These are phyloP conservation scores for Fusarium algeriense DNA, from an alignment of 2,329 filamentous ascomycete genomes.

Conservation along the genomic window DNA sequence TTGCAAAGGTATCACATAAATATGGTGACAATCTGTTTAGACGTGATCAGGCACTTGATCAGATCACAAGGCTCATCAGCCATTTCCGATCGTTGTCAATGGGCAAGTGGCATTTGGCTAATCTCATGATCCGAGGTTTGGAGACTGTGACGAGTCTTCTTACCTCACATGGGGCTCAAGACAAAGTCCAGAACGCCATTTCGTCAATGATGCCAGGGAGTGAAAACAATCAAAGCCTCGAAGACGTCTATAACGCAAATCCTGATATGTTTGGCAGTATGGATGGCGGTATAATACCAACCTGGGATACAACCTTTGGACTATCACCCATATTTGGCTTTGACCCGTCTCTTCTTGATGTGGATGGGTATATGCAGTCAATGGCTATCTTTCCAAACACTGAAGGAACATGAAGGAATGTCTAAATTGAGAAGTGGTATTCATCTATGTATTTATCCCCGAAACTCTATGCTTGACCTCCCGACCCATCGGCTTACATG, in stretches of 20 bases:
- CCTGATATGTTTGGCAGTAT: slow-evolving; percentile 23
- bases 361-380: slow-evolving; percentile 33
- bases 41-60: slow-evolving; percentile 51
- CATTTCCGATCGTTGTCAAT: slow-evolving; percentile 57
- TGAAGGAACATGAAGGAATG: not conserved
- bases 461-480: not conserved
- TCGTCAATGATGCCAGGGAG: not conserved
- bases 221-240: not conserved
- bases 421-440: not conserved
- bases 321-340: slow-evolving; percentile 48
- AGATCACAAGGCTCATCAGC: slow-evolving; percentile 54
- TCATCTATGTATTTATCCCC: not conserved
- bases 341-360: slow-evolving; percentile 40
- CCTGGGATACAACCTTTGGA: slow-evolving; percentile 47
- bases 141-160: slow-evolving; percentile 48
- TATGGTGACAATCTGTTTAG: slow-evolving; percentile 56
- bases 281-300: slow-evolving; percentile 29
- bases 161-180: not conserved
- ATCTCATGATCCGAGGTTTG: slow-evolving; percentile 60
- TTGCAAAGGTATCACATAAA: slow-evolving; percentile 61
- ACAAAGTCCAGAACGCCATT: not conserved
- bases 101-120: slow-evolving; percentile 60
- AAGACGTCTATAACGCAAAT: not conserved
- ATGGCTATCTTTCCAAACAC: slow-evolving; percentile 32
- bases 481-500: slow-evolving; percentile 12